Evolutionary conservation across 805 yeast species (phyloP).

Genomic region (Yarrowia sp.): DNA sequence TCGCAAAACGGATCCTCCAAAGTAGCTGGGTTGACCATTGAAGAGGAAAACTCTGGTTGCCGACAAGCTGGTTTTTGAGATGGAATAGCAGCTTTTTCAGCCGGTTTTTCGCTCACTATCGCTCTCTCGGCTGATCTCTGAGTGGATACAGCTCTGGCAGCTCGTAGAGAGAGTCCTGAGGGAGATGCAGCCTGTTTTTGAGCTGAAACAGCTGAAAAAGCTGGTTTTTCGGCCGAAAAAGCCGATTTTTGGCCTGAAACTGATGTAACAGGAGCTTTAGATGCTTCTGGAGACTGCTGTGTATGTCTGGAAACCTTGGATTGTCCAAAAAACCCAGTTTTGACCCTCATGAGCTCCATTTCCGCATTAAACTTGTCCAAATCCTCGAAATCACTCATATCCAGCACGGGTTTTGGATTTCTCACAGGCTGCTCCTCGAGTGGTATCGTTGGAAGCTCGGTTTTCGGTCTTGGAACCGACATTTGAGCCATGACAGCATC

Average conservation of each 20-base stretch:
- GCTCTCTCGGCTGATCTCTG: background rate
- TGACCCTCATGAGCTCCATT: background rate
- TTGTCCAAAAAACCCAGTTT: no score
- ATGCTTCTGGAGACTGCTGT: no score
- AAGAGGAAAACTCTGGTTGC: background rate
- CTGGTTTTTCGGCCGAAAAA: no score
- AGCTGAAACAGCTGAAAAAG: no score
- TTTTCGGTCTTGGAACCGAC: background rate
- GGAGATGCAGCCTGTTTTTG: no score
- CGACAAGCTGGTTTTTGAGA: background rate
- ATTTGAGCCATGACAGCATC: slow-evolving; percentile 9
- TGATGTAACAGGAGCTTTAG: no score
- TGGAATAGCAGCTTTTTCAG: background rate
- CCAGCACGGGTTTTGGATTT: background rate
- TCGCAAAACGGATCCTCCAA: slow-evolving; percentile 17
- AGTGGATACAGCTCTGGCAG: background rate
- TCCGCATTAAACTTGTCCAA: background rate
- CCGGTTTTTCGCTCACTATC: background rate
- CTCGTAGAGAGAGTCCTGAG: no score
- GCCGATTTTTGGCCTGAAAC: no score
- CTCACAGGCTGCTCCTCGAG: background rate
- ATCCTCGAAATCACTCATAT: background rate
- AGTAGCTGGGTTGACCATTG: background rate
- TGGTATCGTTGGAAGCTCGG: background rate
- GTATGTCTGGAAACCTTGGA: no score